Percentiles rank a stretch among this genome's conserved stretches.
Evolutionary conservation across 2,329 filamentous ascomycete species (phyloP).

Genomic region (Fusarium metavorans): DNA sequence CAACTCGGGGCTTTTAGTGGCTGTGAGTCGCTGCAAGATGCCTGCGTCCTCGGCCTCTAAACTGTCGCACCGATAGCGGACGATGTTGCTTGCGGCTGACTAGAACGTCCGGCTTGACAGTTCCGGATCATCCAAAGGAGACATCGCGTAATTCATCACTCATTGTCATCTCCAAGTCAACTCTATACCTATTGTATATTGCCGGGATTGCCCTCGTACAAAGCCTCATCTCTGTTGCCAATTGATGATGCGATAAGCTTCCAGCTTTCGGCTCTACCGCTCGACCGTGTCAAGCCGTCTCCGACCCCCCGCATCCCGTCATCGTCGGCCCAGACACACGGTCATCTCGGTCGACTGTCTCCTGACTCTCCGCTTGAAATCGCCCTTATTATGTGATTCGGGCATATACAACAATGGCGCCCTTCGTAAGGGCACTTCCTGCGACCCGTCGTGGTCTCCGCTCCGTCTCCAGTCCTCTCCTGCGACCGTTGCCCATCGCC

Average conservation of each 20-base stretch:
- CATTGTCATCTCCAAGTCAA: background rate
- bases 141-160: slow-evolving; percentile 11
- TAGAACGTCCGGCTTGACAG: background rate
- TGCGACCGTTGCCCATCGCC: slow-evolving; percentile 10
- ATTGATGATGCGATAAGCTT: slow-evolving; percentile 27
- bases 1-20: slow-evolving; percentile 19
- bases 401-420: slow-evolving; percentile 38
- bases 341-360: slow-evolving; percentile 34
- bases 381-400: slow-evolving; percentile 39
- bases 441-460: slow-evolving; percentile 25
- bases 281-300: slow-evolving; percentile 34
- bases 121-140: background rate
- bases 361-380: slow-evolving; percentile 26
- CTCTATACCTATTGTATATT: background rate
- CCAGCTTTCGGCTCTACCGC: slow-evolving; percentile 16
- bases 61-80: slow-evolving; percentile 34
- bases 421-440: slow-evolving; percentile 42
- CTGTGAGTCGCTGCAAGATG: slow-evolving; percentile 2
- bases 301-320: slow-evolving; percentile 41
- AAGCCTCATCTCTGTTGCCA: background rate
- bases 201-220: background rate
- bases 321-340: slow-evolving; percentile 37
- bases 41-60: background rate
- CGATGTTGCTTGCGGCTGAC: slow-evolving; percentile 12
- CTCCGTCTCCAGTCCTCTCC: slow-evolving; percentile 15